These are phyloP conservation scores for Neurospora sp. DNA, from an alignment of 495 filamentous ascomycete species.

Conservation along the genomic window DNA sequence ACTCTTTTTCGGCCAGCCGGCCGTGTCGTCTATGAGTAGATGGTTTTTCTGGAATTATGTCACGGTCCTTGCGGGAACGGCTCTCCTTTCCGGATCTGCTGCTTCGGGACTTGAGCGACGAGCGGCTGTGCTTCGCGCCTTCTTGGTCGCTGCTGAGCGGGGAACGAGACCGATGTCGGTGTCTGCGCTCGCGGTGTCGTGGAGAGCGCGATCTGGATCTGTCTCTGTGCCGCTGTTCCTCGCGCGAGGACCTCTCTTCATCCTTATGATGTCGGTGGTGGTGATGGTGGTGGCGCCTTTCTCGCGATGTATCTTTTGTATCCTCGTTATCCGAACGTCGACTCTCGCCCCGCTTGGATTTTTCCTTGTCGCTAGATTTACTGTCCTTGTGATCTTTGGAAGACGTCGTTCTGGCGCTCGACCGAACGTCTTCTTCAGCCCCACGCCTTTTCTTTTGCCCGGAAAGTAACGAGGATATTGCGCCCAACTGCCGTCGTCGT, in stretches of 20 bases:
- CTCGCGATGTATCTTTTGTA: neutral
- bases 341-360: neutral
- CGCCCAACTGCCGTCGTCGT: slow-evolving; percentile 40
- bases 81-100: slow-evolving; percentile 10
- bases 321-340: neutral
- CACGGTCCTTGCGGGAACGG: neutral
- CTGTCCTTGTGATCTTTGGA: neutral
- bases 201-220: slow-evolving; percentile 17
- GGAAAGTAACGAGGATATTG: slow-evolving; percentile 41
- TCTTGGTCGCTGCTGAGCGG: slow-evolving; percentile 10
- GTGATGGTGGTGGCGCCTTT: slow-evolving; percentile 1
- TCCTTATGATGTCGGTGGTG: slow-evolving; percentile 2
- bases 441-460: slow-evolving; percentile 28
- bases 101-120: neutral
- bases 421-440: slow-evolving; percentile 5
- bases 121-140: neutral
- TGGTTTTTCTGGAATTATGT: slow-evolving; percentile 3
- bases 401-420: slow-evolving; percentile 1
- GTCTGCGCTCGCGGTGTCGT: slow-evolving; percentile 2
- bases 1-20: slow-evolving; percentile 9
- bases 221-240: neutral
- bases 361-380: neutral
- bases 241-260: neutral
- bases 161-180: slow-evolving; percentile 14
- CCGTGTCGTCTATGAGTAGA: slow-evolving; percentile 11